Conservation (phyloP, 2,329 filamentous ascomycete species). For the Bimuria novae-zelandiae region DNA sequence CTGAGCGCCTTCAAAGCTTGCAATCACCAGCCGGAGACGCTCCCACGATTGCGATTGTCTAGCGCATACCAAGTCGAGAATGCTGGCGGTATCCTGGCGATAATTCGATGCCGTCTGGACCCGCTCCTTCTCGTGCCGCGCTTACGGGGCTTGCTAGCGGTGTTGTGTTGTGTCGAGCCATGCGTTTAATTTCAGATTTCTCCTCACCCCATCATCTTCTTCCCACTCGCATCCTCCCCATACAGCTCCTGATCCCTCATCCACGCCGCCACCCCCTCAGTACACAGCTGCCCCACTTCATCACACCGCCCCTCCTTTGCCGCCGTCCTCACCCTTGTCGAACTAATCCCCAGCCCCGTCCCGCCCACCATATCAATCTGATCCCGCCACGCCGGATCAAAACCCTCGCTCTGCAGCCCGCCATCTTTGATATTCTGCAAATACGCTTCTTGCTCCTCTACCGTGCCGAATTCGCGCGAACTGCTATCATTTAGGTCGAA, state of each 20-base stretch:
- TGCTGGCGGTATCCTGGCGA: constrained; percentile 7
- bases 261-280: constrained; percentile 61
- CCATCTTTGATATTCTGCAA: constrained; percentile 55
- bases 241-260: constrained; percentile 64
- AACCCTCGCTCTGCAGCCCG: constrained; percentile 59
- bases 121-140: constrained; percentile 8
- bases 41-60: constrained; percentile 14
- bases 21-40: background rate
- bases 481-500: constrained; percentile 39
- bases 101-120: constrained; percentile 19
- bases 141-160: background rate
- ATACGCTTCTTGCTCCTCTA: constrained; percentile 60
- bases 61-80: background rate
- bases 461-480: constrained; percentile 63
- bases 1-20: constrained; percentile 16
- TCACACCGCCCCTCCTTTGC: constrained; percentile 55
- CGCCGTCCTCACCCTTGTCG: constrained; percentile 66
- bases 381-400: constrained; percentile 61
- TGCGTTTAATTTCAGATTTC: no score
- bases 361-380: constrained; percentile 65
- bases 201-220: constrained; percentile 44
- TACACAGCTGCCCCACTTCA: constrained; percentile 60
- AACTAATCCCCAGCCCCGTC: constrained; percentile 56
- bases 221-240: constrained; percentile 42
- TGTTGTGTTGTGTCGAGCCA: background rate